Base-by-base conservation (phyloP, 2,329 filamentous ascomycete genomes). In the Cadophora sp. region DNA sequence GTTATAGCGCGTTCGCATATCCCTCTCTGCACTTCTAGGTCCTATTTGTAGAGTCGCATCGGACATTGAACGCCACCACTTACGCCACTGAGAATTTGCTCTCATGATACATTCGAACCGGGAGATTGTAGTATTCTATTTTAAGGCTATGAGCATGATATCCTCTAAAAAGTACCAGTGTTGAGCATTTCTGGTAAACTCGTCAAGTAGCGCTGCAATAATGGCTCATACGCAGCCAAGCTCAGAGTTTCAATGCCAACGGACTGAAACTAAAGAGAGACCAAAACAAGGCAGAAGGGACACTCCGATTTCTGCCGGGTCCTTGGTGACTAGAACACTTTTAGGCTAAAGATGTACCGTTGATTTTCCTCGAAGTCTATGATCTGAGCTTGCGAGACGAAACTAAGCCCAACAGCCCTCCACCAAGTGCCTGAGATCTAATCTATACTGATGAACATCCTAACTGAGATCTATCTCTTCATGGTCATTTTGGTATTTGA, bases 401-500 rank as follows among this genome's bases (percentile, higher is more conserved):
- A 45, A 45, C 41, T 45, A 45, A 45, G 41, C 41, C 41, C 5
- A 45, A 45, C 41, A 45, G 41, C 18, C 41, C 41, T 45, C 41
- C 41, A 45, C 41, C 41, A n/a, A 45, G 41, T 45, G 41, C 5
- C 41, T 45, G 41, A 45, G 41, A 14, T 45, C 41, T 45, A 45
- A 45, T 45, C 5, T 13, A 45, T 45, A 45, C 41, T 45, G 41
- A 45, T 45, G 41, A 45, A 45, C 41, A 45, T 45, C 41, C 41
- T 45, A 45, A 45, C 41, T 45, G 41, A 45, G 41, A 45, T 45
- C 41, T 45, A 45, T 45, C 41, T 45, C 41, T 45, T 45, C 41
- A 45, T 45, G 41, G 41, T 45, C 41, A 45, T 45, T 45, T 45
- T 45, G 41, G 41, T 45, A 45, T 45, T 45, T 45, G 41, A 45